A percentile compares a stretch with the other conserved stretches of the same genome.
Evolutionary conservation across 768 basidiomycete species (phyloP).

Genomic region (Trametes sanguinea): DNA sequence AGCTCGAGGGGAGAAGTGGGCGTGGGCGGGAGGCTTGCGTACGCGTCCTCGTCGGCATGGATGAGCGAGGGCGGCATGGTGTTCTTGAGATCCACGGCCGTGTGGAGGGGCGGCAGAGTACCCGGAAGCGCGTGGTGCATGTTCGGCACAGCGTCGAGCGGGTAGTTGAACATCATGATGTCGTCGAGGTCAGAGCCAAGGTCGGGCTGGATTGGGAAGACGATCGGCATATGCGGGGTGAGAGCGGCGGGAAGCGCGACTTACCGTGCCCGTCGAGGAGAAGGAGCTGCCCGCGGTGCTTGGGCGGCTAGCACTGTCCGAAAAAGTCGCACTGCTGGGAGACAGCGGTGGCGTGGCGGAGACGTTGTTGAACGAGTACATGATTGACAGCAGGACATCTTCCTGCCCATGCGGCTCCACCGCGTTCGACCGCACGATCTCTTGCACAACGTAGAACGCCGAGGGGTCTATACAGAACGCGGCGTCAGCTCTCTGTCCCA

Average conservation of each 20-base stretch:
- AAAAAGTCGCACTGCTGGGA: conserved; percentile 27
- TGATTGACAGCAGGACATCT: conserved; percentile 27
- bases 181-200: conserved; percentile 25
- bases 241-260: neutral
- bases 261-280: conserved; percentile 13
- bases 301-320: conserved; percentile 28
- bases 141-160: conserved; percentile 12
- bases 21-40: conserved; percentile 31
- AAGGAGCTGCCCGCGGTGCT: conserved; percentile 13
- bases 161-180: conserved; percentile 23
- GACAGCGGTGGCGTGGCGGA: conserved; percentile 28
- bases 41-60: conserved; percentile 32
- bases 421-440: conserved; percentile 26
- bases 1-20: conserved; percentile 21
- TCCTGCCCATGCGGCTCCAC: conserved; percentile 12
- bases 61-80: conserved; percentile 24
- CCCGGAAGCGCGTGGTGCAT: conserved; percentile 6
- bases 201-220: conserved; percentile 20
- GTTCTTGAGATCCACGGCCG: neutral
- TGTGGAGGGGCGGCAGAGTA: conserved; percentile 17
- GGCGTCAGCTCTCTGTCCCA: conserved; percentile 1
- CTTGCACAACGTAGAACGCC: conserved; percentile 27
- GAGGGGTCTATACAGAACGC: conserved; percentile 23
- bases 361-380: conserved; percentile 30
- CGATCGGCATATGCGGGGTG: neutral